Evolutionary conservation across 371 early-diverging fungal species (phyloP), one percentile per base, ranked within the genome.

Genomic region (Rhizopus microsporus): DNA sequence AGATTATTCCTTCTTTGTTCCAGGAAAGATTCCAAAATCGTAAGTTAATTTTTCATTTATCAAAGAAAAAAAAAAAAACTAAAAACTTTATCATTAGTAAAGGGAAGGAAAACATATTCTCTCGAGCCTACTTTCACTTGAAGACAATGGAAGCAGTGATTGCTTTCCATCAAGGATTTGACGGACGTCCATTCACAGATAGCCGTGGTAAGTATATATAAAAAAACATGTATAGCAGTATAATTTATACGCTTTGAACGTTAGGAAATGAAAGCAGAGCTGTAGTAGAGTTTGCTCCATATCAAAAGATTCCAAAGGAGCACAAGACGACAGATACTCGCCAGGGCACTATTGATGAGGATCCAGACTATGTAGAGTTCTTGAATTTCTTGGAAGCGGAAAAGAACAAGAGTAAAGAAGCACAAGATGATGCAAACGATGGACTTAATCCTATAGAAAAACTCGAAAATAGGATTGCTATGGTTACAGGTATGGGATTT

Each of bases 81-180:
- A 37, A 43, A 42, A n/a, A 12, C 17, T 39, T 38, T 35, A 49
- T 17, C 15, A 30, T 37, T 56, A 89, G 88, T 54, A 84, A 88
- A 65, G 84, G 84, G 59, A 92, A 92, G 62, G 85, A 88, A 59
- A 81, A 72, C 52, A 72, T 81, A 0, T 87, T 83, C 59, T 89
- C 92, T 16, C 79, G 91, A 10, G 92, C 91, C 0, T 93, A 94
- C 71, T 74, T 94, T 50, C 81, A 87, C 57, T 91, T 94, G 69
- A 84, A 84, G 43, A 70, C 71, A 10, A 74, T 82, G 62, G 89
- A 89, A 31, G 72, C 74, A 3, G 81, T 92, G 1, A 51, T 87
- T 53, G 85, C 82, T 31, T 94, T 94, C 63, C 86, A 85, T 61
- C 85, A 82, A 58, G 80, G 74, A 7, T 94, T 82, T 65, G 87